Evolutionary conservation across 768 basidiomycete species (phyloP), one percentile per base, ranked within the genome.

Genomic region (Paxillus ammoniavirescens): DNA sequence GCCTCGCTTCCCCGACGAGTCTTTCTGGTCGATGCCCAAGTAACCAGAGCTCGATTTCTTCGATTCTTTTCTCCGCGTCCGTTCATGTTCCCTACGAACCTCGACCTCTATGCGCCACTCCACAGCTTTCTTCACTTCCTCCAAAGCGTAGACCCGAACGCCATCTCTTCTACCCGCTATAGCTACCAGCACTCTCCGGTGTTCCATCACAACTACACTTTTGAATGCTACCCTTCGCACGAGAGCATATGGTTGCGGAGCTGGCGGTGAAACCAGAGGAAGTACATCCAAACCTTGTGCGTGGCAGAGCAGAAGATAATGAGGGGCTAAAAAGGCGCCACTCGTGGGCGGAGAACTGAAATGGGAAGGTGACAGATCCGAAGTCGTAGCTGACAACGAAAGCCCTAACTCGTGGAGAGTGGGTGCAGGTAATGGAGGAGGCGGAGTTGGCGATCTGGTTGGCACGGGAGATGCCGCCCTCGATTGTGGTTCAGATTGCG

Each of bases 141-240:
- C 91, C 14, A 93, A 75, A 15, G 91, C 91, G 67, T 93, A 93
- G 15, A 93, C 91, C 35, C 91, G 81, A 42, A 93, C 91, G 3
- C 91, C 91, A 57, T 93, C 90, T 60, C 91, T 75, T 56, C 91
- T 76, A 8, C 91, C 91, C 14, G 92, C 92, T 56, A 93, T 91
- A 12, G 91, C 91, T 8, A 93, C 91, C n/a, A 93, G 73, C 0
- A 93, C 90, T 7, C 91, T 91, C 30, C 91, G 86, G 63, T 93
- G 89, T 61, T 93, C 91, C 91, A 93, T 93, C 13, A 93, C 87
- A 1, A 93, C 88, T n/a, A 93, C 86, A 52, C 81, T 84, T 65
- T 91, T 93, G 71, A 93, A 93, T 35, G 80, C 78, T 48, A 91
- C 89, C 50, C 90, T 80, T 18, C 91, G 82, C 21, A 93, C 85